Evolutionary conservation across 805 yeast genomes (phyloP), one percentile per base, ranked within the genome.

Genomic region (Metschnikowia baotianmanensis): DNA sequence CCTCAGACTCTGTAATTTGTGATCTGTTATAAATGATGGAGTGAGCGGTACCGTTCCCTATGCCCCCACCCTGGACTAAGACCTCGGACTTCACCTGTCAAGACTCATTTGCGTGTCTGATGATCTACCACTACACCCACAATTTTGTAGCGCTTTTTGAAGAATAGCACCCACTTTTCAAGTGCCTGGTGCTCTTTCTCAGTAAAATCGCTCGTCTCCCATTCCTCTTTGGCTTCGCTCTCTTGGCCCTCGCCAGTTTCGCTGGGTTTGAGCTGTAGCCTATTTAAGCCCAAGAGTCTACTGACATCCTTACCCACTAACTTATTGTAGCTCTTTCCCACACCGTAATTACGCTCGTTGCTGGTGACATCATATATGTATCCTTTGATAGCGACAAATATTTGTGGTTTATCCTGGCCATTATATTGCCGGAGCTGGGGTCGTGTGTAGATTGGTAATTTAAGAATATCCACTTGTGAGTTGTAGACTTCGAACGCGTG

Each of bases 261-360:
- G 20, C 42, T 39, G 17, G 40, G 47, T 21, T 48, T 52, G 33
- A 64, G 40, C 30, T 51, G 53, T 20, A 67, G 52, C 35, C 55
- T 74, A 38, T 86, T 80, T 53, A 81, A 76, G 2, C 86, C 96
- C 38, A 87, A 65, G 2, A 91, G 83, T 43, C 93, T 66, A 24
- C 86, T 77, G 17, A 86, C 86, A 51, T 87, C 96, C 47, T 76
- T 78, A 5, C 91, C 96, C 8, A 80, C 86, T 30, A 87, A 71
- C 6, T 71, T 77, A 53, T 79, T 80, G 61, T 87, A 88, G 17
- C 82, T 80, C 45, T 78, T 76, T 0, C 89, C 90, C 3, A 83
- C 82, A 0, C 95, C 96, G 57, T 87, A 87, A 28, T 81, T 82
- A 12, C 74, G 77, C 10, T 59, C 51, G 55, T 86, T 87, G 33